Evolutionary conservation across 768 basidiomycete species (phyloP).

Genomic region (Mycena rebaudengoi): DNA sequence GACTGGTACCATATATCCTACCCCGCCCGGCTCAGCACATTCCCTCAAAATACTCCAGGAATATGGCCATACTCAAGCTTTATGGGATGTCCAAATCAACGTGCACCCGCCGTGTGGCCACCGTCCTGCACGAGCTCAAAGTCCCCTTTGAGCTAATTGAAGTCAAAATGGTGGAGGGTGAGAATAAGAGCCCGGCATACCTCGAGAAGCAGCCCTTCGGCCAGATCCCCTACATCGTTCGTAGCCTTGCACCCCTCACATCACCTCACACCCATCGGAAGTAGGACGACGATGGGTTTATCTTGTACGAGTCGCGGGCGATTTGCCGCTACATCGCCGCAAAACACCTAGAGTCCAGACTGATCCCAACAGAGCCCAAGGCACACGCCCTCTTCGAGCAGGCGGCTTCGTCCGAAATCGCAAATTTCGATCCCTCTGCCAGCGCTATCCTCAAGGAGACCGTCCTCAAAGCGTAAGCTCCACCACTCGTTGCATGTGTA

Average conservation of each 20-base stretch:
- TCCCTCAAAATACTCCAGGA: no score
- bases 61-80: constrained; percentile 9
- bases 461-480: neutral
- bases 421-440: constrained; percentile 1
- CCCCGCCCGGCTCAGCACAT: no score
- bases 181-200: constrained; percentile 46
- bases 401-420: constrained; percentile 6
- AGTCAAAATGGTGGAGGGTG: constrained; percentile 35
- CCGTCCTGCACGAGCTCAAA: constrained; percentile 5
- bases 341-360: constrained; percentile 50
- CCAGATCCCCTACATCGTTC: no score
- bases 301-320: constrained; percentile 56
- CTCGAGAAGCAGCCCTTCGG: constrained; percentile 55
- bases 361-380: constrained; percentile 42
- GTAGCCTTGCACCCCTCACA: no score
- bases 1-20: no score
- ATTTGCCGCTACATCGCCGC: constrained; percentile 53
- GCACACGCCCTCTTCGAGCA: constrained; percentile 37
- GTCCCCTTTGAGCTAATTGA: constrained; percentile 21
- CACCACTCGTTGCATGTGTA: neutral
- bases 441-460: neutral
- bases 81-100: constrained; percentile 7
- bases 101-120: constrained; percentile 16
- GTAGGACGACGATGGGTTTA: constrained; percentile 56
- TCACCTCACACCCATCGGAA: neutral